Evolutionary conservation across 106 monocot genomes (phyloP).

Genomic region (Amphibolis antarctica): DNA sequence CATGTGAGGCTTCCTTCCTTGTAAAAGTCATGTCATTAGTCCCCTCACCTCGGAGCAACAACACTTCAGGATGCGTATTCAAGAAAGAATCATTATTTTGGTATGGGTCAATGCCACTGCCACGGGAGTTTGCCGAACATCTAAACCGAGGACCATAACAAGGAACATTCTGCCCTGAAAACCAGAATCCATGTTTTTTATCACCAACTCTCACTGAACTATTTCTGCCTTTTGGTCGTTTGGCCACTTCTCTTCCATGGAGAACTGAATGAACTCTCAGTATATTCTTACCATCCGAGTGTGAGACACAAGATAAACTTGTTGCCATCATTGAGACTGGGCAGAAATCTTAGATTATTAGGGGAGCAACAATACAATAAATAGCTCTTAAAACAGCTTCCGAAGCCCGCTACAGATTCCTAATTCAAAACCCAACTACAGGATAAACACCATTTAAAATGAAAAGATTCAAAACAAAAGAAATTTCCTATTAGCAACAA

Average conservation of each 20-base stretch:
- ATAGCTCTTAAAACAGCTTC: too few species aligned
- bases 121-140: conserved; percentile 25
- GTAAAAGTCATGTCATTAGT: conserved; percentile 13
- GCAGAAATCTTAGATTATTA: background rate
- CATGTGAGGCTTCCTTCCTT: conserved; percentile 22
- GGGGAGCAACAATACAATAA: too few species aligned
- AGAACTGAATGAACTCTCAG: conserved; percentile 11
- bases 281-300: conserved; percentile 4
- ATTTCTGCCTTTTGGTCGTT: background rate
- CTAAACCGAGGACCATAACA: conserved; percentile 7
- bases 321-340: conserved; percentile 12
- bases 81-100: conserved; percentile 60
- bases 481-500: too few species aligned
- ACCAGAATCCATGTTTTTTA: background rate
- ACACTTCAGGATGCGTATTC: conserved; percentile 70
- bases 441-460: too few species aligned
- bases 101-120: conserved; percentile 14
- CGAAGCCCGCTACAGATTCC: too few species aligned
- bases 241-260: conserved; percentile 9
- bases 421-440: too few species aligned
- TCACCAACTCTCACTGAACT: conserved; percentile 3
- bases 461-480: too few species aligned
- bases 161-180: background rate
- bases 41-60: conserved; percentile 60
- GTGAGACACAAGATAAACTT: conserved; percentile 3